These are phyloP conservation scores for Solanum tarapatanum DNA, from an alignment of 257 asterid genomes.

Conservation along the genomic window DNA sequence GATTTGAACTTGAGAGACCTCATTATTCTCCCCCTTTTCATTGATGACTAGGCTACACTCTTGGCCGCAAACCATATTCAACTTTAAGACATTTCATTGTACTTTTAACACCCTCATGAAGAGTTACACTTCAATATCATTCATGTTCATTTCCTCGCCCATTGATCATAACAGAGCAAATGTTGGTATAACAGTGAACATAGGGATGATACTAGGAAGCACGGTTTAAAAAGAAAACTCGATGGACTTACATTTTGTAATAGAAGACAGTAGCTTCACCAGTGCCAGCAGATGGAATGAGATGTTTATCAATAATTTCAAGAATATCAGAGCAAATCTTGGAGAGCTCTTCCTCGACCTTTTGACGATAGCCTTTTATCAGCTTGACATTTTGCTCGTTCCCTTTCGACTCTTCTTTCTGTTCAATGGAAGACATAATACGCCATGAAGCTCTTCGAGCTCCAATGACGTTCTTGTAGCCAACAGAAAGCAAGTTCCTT, in stretches of 20 bases:
- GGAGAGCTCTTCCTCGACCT: conserved; percentile 83
- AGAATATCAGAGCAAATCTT: conserved; percentile 80
- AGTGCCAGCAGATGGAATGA: conserved; percentile 63
- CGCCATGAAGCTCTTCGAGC: conserved; percentile 97
- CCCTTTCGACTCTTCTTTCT: conserved; percentile 81
- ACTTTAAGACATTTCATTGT: background rate
- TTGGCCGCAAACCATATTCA: background rate
- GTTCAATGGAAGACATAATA: conserved; percentile 88
- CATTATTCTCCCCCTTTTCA: background rate
- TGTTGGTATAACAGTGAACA: background rate
- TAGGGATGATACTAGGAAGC: background rate
- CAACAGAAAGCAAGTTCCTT: conserved; percentile 89
- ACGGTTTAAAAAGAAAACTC: background rate
- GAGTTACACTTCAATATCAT: background rate
- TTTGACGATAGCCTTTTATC: conserved; percentile 59
- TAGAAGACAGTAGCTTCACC: conserved; percentile 93
- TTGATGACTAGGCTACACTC: background rate
- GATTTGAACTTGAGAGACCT: background rate
- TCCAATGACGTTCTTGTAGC: conserved; percentile 94
- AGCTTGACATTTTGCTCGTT: conserved; percentile 64
- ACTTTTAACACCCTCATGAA: background rate
- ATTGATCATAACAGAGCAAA: background rate
- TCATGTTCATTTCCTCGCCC: background rate
- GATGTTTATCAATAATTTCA: conserved; percentile 60
- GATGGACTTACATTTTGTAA: conserved; percentile 63